phyloP scores from a whole-genome alignment of 352 stramenopile species.

The Globisporangium nunn region DNA sequence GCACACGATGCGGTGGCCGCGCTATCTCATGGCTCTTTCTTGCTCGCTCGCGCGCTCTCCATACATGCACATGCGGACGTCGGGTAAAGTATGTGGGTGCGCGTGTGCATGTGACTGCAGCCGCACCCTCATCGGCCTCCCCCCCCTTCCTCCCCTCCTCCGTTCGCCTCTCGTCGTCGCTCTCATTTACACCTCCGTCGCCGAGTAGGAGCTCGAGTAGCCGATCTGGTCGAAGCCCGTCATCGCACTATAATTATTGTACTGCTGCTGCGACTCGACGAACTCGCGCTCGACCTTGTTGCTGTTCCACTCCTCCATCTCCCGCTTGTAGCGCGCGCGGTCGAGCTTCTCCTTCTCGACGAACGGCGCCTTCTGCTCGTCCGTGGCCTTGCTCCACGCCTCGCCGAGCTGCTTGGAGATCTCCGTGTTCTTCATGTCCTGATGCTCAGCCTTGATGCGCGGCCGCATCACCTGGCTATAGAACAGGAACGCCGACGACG shows the following conservation, averaged over 20 bases:
- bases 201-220: conserved; percentile 68
- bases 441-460: conserved; percentile 88
- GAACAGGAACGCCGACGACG: conserved; percentile 93
- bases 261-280: conserved; percentile 78
- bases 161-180: no score
- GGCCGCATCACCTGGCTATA: conserved; percentile 89
- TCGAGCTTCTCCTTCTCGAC: conserved; percentile 90
- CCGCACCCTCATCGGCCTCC: no score
- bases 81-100: no score
- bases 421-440: conserved; percentile 94
- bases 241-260: conserved; percentile 71
- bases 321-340: conserved; percentile 89
- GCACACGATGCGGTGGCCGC: background rate
- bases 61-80: no score
- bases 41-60: conserved; percentile 3
- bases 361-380: conserved; percentile 88
- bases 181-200: conserved; percentile 44
- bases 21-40: background rate
- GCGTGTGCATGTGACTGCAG: no score
- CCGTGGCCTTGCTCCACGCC: conserved; percentile 87
- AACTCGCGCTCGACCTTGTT: conserved; percentile 78
- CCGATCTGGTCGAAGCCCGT: conserved; percentile 78
- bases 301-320: conserved; percentile 91
- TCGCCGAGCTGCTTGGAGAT: conserved; percentile 93
- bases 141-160: no score